Evolutionary conservation across 371 early-diverging fungal species (phyloP), one percentile per base, ranked within the genome.

Genomic region (Mucor circinelloides): DNA sequence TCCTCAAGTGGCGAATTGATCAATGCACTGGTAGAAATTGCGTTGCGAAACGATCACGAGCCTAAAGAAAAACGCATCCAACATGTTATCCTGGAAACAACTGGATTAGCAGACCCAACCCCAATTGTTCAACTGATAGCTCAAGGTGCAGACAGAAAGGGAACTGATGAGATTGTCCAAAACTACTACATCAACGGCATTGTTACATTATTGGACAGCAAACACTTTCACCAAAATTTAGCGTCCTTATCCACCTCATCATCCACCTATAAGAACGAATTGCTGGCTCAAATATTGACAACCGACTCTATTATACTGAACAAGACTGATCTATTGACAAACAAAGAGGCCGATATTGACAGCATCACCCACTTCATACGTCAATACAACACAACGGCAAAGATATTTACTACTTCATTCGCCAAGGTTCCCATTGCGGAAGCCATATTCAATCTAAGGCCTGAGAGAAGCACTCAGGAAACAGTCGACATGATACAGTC

Each of bases 21-120:
- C 17, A 64, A 65, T 46, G 74, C 73, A 4, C 70, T 78, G 10
- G 69, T 65, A 6, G 76, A 73, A 36, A 78, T 76, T 25, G 71
- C 74, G 2, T 60, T 69, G 57, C 67, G 73, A 23, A 74, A 71
- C 40, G 42, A 66, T 9, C 46, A 68, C 15, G 63, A 58, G 23
- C 58, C 68, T 13, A 21, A 48, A 40, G 58, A 64, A 27, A 67
- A 68, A 5, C 28, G 42, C 2, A 68, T 72, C 15, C 60, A 72
- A 23, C 68, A 67, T 44, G 73, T 77, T 25, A 67, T 77, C 32
- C 59, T 77, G 3, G 78, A 77, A 56, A 77, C 78, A 34, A 77
- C 78, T 2, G 78, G 79, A 4, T 52, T 77, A 31, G 78, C 78
- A 21, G 78, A 77, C 46, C 78, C 77, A 8, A 77, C 73, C 4